A percentile compares a stretch with the other conserved stretches of the same genome.
Conservation (phyloP, 164 flowering plant species). For the Hamamelis virginiana region DNA sequence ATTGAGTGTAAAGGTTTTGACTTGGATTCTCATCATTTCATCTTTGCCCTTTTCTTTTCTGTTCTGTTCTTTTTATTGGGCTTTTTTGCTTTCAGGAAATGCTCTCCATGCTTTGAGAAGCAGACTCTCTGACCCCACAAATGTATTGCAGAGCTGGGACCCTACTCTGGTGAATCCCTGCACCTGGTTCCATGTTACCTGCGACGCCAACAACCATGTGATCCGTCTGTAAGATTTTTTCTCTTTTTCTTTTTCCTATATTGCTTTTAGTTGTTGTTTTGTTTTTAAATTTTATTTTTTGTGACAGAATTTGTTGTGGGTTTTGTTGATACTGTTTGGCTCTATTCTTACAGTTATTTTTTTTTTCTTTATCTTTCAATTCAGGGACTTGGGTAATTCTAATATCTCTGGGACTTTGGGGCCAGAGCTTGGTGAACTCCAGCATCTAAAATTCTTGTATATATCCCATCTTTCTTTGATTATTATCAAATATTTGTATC, state of each 20-base stretch:
- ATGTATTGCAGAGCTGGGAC: slow-evolving; percentile 90
- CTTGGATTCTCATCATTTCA: neutral
- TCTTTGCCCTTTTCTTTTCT: neutral
- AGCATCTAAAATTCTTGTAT: slow-evolving; percentile 76
- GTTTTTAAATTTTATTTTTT: neutral
- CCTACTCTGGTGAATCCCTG: slow-evolving; percentile 91
- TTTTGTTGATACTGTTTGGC: neutral
- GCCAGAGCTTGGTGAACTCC: slow-evolving; percentile 71
- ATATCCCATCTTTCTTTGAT: slow-evolving; percentile 4
- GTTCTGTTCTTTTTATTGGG: neutral
- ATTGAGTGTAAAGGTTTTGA: neutral
- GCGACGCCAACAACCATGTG: slow-evolving; percentile 65
- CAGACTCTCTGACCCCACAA: slow-evolving; percentile 63
- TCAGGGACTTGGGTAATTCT: slow-evolving; percentile 84
- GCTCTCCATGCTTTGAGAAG: slow-evolving; percentile 65
- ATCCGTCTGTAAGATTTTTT: slow-evolving; percentile 60
- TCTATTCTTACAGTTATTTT: slow-evolving; percentile 1
- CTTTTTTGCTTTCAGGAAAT: slow-evolving; percentile 48
- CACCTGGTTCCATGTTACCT: slow-evolving; percentile 92
- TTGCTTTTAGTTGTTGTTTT: slow-evolving; percentile 2
- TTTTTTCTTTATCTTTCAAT: slow-evolving; percentile 10
- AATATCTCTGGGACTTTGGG: slow-evolving; percentile 78
- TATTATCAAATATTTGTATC: neutral
- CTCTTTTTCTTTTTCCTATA: neutral
- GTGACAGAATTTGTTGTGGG: neutral